Percentiles rank a stretch among this genome's conserved stretches.
These are phyloP conservation scores for Exophiala dermatitidis DNA, from an alignment of 2,329 filamentous ascomycete species.

Conservation along the genomic window DNA sequence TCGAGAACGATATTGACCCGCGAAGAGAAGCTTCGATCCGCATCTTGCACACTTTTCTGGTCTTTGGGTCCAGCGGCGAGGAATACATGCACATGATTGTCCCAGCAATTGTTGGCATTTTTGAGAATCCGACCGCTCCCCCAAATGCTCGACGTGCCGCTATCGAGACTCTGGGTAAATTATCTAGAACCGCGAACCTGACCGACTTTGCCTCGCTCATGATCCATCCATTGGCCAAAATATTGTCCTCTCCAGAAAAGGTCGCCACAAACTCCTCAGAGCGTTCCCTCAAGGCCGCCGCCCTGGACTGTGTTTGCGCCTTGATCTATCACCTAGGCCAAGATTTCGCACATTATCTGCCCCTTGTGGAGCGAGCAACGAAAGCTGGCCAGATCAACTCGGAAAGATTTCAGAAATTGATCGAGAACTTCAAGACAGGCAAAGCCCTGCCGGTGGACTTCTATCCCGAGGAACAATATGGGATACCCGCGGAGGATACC, in stretches of 20 bases:
- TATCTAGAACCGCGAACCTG: conserved; percentile 92
- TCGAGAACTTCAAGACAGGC: conserved; percentile 87
- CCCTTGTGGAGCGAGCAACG: conserved; percentile 82
- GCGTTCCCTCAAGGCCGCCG: conserved; percentile 65
- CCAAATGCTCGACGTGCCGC: conserved; percentile 73
- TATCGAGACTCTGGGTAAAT: conserved; percentile 88
- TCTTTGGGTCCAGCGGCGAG: conserved; percentile 91
- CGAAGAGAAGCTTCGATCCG: conserved; percentile 78
- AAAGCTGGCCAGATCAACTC: conserved; percentile 75
- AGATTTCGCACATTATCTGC: conserved; percentile 90
- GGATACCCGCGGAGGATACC: conserved; percentile 66
- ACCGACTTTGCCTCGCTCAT: conserved; percentile 96
- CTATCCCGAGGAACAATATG: conserved; percentile 75
- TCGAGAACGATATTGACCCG: conserved; percentile 73
- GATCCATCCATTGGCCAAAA: conserved; percentile 81
- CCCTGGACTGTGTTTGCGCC: conserved; percentile 88
- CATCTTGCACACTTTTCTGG: conserved; percentile 87
- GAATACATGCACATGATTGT: conserved; percentile 99
- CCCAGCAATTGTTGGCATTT: conserved; percentile 86
- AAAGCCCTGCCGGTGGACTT: conserved; percentile 93
- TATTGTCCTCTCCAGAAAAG: conserved; percentile 37
- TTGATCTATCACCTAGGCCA: conserved; percentile 93
- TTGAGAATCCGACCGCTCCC: conserved; percentile 81
- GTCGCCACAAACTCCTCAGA: conserved; percentile 60
- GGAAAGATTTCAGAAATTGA: conserved; percentile 83